Conservation (phyloP, 2,329 filamentous ascomycete genomes). For the Xylariomycetidae sp. region DNA sequence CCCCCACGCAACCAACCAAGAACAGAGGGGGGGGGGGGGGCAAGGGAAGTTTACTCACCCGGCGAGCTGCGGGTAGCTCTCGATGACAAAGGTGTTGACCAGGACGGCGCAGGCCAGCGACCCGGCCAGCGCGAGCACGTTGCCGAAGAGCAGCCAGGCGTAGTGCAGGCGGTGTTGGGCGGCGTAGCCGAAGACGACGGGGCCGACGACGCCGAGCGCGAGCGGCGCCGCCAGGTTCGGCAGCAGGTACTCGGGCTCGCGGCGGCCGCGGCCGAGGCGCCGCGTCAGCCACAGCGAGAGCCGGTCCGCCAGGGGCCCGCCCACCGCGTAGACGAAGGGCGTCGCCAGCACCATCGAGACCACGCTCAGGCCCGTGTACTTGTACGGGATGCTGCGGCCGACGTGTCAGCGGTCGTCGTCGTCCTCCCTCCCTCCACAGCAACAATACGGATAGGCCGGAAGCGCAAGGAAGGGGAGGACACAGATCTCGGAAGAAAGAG, state of each 20-base stretch:
- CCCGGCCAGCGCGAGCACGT: constrained; percentile 17
- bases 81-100: constrained; percentile 19
- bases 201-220: constrained; percentile 14
- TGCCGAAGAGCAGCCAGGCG: constrained; percentile 14
- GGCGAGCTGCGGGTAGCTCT: constrained; percentile 20
- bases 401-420: constrained; percentile 3
- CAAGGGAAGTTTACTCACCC: constrained; percentile 15
- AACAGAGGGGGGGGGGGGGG: too few species aligned
- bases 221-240: constrained; percentile 20
- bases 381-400: constrained; percentile 5
- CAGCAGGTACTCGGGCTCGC: constrained; percentile 23
- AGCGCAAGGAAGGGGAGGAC: too few species aligned
- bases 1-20: too few species aligned
- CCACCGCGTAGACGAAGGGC: constrained; percentile 19
- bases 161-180: constrained; percentile 15
- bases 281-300: constrained; percentile 16
- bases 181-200: constrained; percentile 19
- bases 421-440: too few species aligned
- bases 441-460: not conserved
- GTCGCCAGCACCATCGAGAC: constrained; percentile 12
- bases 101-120: constrained; percentile 16
- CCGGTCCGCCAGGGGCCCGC: constrained; percentile 29
- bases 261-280: constrained; percentile 12
- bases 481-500: not conserved
- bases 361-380: constrained; percentile 10